Base-by-base conservation (phyloP, 371 early-diverging fungal genomes). In the Chytridium lagenaria region DNA sequence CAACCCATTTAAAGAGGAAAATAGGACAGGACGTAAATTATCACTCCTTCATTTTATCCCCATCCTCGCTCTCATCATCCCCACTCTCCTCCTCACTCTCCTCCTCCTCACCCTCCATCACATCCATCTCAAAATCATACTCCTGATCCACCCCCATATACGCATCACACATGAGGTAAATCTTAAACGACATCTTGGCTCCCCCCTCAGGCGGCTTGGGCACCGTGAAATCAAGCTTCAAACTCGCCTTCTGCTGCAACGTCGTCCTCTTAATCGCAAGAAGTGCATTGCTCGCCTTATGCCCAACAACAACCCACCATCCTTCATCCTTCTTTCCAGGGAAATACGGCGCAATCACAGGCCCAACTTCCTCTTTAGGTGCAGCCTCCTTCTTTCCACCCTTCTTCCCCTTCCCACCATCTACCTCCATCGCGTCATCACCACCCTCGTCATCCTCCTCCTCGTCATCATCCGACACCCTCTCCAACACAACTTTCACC, bases 221-320 rank as follows among this genome's bases (percentile, higher is more conserved):
- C 36, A 86, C 89, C 19, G 89, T 81, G 79, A 98, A 94, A 64
- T 94, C 95, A n/a, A 97, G 80, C 67, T 90, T 87, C 26, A 93
- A 84, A 2, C 78, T 78, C 34, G 92, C 82, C 67, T 85, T 82
- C 31, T 89, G 83, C 61, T 90, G 91, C 23, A 98, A 77, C 7
- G 90, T 91, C 31, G 94, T 86, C 23, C 97, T 86, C 87, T 97
- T 97, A 80, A 98, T 95, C 23, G 93, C 93, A 67, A 95, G 77
- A 63, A 98, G 81, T 0, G 91, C 81, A 83, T 96, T 94, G 2
- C 88, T 83, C 34, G 81, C 76, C 22, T 91, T 86, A 59, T 96
- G 94, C 31, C 94, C 97, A 57, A 98, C 79, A 1, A 98, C 93
- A 70, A 97, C 81, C 98, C 98, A 98, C 98, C 98, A 98, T 33